phyloP scores from a whole-genome alignment of 1,284 basidiomycete species.

The Golubevia sp. region DNA sequence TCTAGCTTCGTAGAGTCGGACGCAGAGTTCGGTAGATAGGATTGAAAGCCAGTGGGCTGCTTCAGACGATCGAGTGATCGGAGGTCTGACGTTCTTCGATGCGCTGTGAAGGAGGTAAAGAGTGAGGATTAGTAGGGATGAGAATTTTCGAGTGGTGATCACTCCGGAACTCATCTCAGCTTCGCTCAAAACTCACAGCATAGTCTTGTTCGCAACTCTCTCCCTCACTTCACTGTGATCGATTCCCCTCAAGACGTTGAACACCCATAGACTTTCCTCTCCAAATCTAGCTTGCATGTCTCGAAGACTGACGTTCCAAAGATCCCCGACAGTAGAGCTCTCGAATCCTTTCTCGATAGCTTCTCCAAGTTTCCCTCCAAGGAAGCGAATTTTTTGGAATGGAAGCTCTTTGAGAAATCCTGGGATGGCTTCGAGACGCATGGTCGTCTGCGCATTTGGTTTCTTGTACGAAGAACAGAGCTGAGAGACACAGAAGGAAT shows the following conservation, averaged over 20 bases:
- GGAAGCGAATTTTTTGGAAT: conserved; percentile 93
- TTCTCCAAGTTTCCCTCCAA: conserved; percentile 91
- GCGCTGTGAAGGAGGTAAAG: conserved; percentile 47
- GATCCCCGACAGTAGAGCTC: conserved; percentile 83
- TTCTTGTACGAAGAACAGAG: conserved; percentile 87
- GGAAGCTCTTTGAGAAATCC: conserved; percentile 77
- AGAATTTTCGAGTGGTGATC: too few species aligned
- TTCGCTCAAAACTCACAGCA: conserved; percentile 27
- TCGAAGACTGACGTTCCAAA: conserved; percentile 66
- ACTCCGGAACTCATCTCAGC: too few species aligned
- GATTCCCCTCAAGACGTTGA: conserved; percentile 79
- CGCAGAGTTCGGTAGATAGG: conserved; percentile 82
- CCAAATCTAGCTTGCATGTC: conserved; percentile 84
- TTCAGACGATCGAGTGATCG: conserved; percentile 66
- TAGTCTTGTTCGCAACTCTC: conserved; percentile 44
- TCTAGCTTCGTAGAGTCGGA: conserved; percentile 82
- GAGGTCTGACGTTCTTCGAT: conserved; percentile 82
- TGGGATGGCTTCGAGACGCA: conserved; percentile 70
- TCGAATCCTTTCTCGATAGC: conserved; percentile 85
- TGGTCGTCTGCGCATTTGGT: conserved; percentile 69
- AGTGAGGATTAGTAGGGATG: not conserved
- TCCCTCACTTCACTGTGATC: conserved; percentile 81
- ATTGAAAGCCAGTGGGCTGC: conserved; percentile 83
- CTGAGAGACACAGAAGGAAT: conserved; percentile 21
- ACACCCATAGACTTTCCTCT: conserved; percentile 75